Percentiles rank a stretch among this genome's conserved stretches.
phyloP scores from a whole-genome alignment of 441 rosid genomes.

The Arabidopsis hybrid region DNA sequence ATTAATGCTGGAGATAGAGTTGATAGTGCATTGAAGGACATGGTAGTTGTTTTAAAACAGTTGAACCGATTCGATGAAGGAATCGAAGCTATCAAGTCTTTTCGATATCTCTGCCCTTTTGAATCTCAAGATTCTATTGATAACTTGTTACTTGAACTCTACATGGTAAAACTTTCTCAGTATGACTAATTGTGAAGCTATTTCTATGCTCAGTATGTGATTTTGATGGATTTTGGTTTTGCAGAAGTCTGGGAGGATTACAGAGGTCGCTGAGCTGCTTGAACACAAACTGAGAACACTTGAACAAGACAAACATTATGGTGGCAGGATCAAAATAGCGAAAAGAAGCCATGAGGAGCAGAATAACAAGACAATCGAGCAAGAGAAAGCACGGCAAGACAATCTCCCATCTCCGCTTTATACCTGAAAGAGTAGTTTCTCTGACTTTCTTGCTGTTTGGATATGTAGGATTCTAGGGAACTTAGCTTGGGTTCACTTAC shows the following conservation, averaged over 20 bases:
- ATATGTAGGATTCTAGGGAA: slow-evolving; percentile 68
- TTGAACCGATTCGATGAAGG: slow-evolving; percentile 77
- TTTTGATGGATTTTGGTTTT: slow-evolving; percentile 2
- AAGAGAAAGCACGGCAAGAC: slow-evolving; percentile 67
- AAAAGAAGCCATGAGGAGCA: slow-evolving; percentile 75
- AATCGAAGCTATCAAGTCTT: slow-evolving; percentile 83
- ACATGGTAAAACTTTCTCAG: slow-evolving; percentile 52
- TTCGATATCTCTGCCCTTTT: slow-evolving; percentile 74
- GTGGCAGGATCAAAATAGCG: slow-evolving; percentile 57
- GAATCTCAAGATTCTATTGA: slow-evolving; percentile 85
- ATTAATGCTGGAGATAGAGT: slow-evolving; percentile 81
- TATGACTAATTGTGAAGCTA: not conserved
- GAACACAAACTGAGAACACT: slow-evolving; percentile 61
- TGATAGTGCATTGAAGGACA: slow-evolving; percentile 83
- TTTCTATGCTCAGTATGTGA: not conserved
- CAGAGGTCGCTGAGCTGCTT: slow-evolving; percentile 80
- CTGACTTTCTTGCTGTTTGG: not conserved
- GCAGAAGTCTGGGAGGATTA: slow-evolving; percentile 80
- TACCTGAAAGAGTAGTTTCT: slow-evolving; percentile 3
- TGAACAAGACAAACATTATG: slow-evolving; percentile 53
- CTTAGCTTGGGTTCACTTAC: slow-evolving; percentile 85
- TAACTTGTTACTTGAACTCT: slow-evolving; percentile 79
- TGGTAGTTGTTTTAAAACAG: slow-evolving; percentile 85
- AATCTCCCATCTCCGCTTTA: not conserved
- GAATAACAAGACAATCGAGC: slow-evolving; percentile 60